Conservation (phyloP, 441 rosid species). For the Populus hybrid region DNA sequence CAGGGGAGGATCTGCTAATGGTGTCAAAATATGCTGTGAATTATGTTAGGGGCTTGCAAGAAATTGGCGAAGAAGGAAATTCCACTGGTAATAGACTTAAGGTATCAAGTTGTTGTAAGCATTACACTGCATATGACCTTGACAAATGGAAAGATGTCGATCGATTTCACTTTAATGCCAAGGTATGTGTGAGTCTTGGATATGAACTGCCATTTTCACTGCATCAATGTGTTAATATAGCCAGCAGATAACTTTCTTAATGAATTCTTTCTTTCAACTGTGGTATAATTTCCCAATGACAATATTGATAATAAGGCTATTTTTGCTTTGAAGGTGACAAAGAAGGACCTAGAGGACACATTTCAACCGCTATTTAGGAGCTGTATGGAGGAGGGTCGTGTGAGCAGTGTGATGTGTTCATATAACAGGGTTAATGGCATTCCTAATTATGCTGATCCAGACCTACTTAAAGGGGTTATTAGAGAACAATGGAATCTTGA, state of each 20-base stretch:
- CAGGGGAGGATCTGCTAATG: conserved; percentile 59
- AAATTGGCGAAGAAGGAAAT: conserved; percentile 20
- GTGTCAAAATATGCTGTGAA: conserved; percentile 51
- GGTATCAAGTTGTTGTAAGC: conserved; percentile 77
- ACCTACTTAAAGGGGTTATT: conserved; percentile 43
- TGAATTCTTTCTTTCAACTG: neutral
- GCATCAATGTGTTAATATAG: neutral
- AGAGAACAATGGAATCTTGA: conserved; percentile 60
- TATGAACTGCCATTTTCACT: too few relatives aligned
- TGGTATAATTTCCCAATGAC: neutral
- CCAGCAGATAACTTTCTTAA: neutral
- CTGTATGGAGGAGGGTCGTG: conserved; percentile 61
- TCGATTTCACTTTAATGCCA: conserved; percentile 43
- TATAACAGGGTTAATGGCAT: conserved; percentile 67
- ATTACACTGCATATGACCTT: conserved; percentile 69
- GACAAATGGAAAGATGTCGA: conserved; percentile 56
- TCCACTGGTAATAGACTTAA: conserved; percentile 40
- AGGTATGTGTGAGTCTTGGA: conserved; percentile 20
- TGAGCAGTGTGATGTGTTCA: conserved; percentile 71
- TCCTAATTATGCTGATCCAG: conserved; percentile 64
- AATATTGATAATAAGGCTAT: neutral
- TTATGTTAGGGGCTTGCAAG: conserved; percentile 66
- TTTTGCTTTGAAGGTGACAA: conserved; percentile 40
- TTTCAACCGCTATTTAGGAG: conserved; percentile 64
- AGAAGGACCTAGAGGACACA: conserved; percentile 61